Base-by-base conservation (phyloP, 352 stramenopile genomes). In the Phytophthora macrochlamydospora region DNA sequence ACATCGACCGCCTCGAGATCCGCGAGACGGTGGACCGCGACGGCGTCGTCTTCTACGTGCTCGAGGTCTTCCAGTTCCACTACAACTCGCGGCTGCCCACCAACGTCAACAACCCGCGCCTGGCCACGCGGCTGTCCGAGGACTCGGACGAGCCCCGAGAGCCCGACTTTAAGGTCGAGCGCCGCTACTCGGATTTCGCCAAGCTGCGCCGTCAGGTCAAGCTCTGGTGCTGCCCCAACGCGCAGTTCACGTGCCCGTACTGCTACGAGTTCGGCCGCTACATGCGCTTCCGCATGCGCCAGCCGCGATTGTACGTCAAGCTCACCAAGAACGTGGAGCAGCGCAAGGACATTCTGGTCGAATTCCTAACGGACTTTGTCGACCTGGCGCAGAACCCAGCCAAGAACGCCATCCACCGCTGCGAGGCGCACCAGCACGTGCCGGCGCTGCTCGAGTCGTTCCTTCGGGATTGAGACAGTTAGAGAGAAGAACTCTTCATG, bases 161-260 rank as follows among this genome's bases (percentile, higher is more conserved):
- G 52, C 80, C 83, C 3, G 83, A 89, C 58, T 86, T 79, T 52
- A 69, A 67, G 6, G 70, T 91, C 43, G 68, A 90, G 58, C 71
- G 75, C n/a, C 80, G 80, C 38, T 91, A 86, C 65, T 87, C 80
- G 24, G 80, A 91, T 33, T 91, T 91, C 45, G 63, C 67, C 31
- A 72, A 76, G 55, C 61, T 92, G 43, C 75, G 79, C 9, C 62
- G 73, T 14, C 71, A 89, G 29, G 68, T 87, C 9, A 73, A 66
- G 46, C 58, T 65, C 29, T 85, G 72, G 74, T 62, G 58, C 30
- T 86, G 68, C 63, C 74, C 73, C 38, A 77, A 86, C 55, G 64
- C 69, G 44, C 66, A 81, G 51, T 83, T 75, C 65, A 71, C 68
- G 55, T 91, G 83, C 58, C 70, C 74, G 18, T 91, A 85, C 56